phyloP scores from a whole-genome alignment of 2,329 filamentous ascomycete genomes.

The Dactylellina leptospora region DNA sequence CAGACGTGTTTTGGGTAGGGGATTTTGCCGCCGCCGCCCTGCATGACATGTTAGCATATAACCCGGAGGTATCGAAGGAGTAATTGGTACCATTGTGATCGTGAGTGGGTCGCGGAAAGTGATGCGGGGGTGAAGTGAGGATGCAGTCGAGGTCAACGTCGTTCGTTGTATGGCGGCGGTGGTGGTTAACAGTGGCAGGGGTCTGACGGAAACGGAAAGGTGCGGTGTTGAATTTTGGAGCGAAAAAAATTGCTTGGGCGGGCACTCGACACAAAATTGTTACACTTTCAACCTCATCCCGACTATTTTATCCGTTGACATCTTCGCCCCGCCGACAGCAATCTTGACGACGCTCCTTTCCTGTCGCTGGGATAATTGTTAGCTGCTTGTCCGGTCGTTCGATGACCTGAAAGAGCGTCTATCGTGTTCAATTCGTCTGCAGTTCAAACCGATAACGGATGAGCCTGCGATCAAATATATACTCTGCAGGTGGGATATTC shows the following conservation, averaged over 20 bases:
- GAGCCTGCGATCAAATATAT: constrained; percentile 32
- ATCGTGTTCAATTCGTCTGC: not conserved
- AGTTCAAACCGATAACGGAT: constrained; percentile 25
- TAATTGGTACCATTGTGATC: constrained; percentile 54
- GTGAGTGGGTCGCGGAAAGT: no score
- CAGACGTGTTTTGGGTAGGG: constrained; percentile 98
- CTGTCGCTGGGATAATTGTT: constrained; percentile 7
- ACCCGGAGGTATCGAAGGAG: not conserved
- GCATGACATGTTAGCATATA: constrained; percentile 15
- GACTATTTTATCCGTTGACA: not conserved
- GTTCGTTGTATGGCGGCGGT: constrained; percentile 1
- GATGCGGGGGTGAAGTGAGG: not conserved
- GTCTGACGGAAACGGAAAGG: constrained; percentile 29
- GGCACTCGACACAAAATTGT: constrained; percentile 40
- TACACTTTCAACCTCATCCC: constrained; percentile 19
- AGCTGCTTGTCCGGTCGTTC: constrained; percentile 20
- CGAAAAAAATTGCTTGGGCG: constrained; percentile 44
- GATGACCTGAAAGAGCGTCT: constrained; percentile 28
- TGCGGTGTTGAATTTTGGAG: constrained; percentile 44
- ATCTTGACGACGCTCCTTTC: constrained; percentile 9
- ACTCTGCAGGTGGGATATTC: constrained; percentile 20
- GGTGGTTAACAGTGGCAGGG: constrained; percentile 15
- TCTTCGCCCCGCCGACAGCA: constrained; percentile 1
- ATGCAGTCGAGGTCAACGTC: no score
- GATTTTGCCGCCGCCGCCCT: constrained; percentile 76